Percentiles rank a stretch among this genome's conserved stretches.
phyloP scores from a whole-genome alignment of 768 basidiomycete genomes.

The Kondoa malvinella region DNA sequence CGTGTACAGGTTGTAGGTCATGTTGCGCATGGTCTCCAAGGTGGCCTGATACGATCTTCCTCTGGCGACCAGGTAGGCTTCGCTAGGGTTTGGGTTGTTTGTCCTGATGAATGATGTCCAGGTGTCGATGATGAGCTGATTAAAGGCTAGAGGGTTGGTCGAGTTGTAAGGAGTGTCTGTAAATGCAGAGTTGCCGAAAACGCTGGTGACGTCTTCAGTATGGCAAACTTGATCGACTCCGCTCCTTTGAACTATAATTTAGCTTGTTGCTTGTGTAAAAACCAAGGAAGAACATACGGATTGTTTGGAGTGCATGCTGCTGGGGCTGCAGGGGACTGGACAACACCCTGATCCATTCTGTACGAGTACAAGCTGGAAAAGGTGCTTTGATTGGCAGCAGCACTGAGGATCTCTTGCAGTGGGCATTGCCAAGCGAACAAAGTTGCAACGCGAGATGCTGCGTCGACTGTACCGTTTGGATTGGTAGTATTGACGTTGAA shows the following conservation, averaged over 20 bases:
- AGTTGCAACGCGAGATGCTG: background rate
- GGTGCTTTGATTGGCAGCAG: slow-evolving; percentile 2
- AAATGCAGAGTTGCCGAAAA: background rate
- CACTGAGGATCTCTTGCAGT: slow-evolving; percentile 6
- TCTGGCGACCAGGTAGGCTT: slow-evolving; percentile 11
- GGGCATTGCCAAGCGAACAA: background rate
- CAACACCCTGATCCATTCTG: slow-evolving; percentile 13
- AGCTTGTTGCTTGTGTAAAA: too few relatives aligned
- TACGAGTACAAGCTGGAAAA: slow-evolving; percentile 13
- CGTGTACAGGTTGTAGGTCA: background rate
- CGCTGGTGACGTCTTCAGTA: slow-evolving; percentile 6
- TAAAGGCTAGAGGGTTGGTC: background rate
- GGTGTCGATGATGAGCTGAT: slow-evolving; percentile 12
- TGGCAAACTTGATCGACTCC: slow-evolving; percentile 17
- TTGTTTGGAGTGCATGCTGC: background rate
- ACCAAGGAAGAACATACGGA: background rate
- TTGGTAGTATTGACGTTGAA: slow-evolving; percentile 29
- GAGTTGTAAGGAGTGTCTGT: background rate
- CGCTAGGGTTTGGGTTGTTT: slow-evolving; percentile 7
- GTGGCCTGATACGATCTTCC: slow-evolving; percentile 10
- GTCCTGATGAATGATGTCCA: slow-evolving; percentile 18
- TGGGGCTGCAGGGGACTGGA: background rate
- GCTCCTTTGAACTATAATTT: too few relatives aligned
- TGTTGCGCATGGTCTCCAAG: background rate
- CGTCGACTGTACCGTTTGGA: background rate